These are phyloP conservation scores for Diaporthe citrichinensis DNA, from an alignment of 2,329 filamentous ascomycete species.

Conservation along the genomic window DNA sequence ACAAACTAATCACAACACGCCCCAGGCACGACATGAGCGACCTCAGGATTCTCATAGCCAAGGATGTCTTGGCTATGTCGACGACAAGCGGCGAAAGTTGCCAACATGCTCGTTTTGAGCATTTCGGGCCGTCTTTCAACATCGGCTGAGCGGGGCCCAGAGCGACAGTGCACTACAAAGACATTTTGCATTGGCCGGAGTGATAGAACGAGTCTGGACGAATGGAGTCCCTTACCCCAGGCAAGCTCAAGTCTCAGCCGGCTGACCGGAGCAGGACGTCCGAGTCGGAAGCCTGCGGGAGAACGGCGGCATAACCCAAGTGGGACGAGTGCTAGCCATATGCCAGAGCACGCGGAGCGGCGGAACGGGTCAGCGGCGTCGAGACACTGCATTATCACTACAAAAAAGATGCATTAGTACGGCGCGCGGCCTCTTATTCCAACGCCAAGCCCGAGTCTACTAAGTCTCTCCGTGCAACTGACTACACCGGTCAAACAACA, in stretches of 20 bases:
- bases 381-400: background rate
- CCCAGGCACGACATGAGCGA: background rate
- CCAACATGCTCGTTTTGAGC: background rate
- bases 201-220: background rate
- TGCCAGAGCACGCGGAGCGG: background rate
- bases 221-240: background rate
- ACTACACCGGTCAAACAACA: background rate
- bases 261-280: background rate
- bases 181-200: background rate
- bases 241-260: background rate
- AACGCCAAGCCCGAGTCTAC: background rate
- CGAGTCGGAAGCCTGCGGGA: background rate
- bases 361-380: too few relatives aligned
- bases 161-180: background rate
- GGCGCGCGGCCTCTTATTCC: background rate
- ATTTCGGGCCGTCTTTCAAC: background rate
- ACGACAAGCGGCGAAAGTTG: background rate
- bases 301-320: background rate
- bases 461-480: too few relatives aligned
- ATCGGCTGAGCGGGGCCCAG: background rate
- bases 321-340: background rate
- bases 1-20: background rate
- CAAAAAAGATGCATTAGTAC: background rate
- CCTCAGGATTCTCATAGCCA: background rate
- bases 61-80: background rate